Percentiles rank a stretch among this genome's conserved stretches.
phyloP scores from a whole-genome alignment of 208 protist species.

The Wallacemonas sp. region DNA sequence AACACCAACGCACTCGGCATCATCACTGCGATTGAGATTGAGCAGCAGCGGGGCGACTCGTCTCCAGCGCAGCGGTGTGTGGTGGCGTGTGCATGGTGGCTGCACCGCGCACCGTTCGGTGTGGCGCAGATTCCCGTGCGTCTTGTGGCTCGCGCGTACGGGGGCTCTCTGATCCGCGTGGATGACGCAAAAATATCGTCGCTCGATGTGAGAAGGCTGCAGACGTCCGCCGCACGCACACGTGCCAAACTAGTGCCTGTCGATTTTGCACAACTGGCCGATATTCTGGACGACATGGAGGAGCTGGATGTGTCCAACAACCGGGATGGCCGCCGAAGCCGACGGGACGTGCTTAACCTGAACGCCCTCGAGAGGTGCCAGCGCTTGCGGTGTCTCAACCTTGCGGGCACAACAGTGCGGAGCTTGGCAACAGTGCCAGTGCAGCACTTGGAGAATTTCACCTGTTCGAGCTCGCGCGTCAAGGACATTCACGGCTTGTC shows the following conservation, averaged over 20 bases:
- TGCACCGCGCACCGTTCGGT: constrained; percentile 3
- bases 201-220: no score
- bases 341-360: background rate
- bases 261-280: background rate
- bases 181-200: no score
- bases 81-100: background rate
- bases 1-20: background rate
- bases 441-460: background rate
- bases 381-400: no score
- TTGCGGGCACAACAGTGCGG: no score
- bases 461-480: background rate
- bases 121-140: background rate
- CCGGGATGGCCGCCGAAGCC: background rate
- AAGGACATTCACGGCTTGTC: background rate
- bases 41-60: background rate
- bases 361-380: no score
- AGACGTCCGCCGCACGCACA: no score
- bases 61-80: background rate
- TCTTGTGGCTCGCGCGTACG: background rate
- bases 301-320: background rate
- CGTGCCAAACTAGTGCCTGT: background rate
- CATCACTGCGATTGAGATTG: background rate
- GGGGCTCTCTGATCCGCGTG: no score
- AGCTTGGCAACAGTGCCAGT: no score
- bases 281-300: background rate